Base-by-base conservation (phyloP, 352 stramenopile genomes). In the Blastocystis sp. region DNA sequence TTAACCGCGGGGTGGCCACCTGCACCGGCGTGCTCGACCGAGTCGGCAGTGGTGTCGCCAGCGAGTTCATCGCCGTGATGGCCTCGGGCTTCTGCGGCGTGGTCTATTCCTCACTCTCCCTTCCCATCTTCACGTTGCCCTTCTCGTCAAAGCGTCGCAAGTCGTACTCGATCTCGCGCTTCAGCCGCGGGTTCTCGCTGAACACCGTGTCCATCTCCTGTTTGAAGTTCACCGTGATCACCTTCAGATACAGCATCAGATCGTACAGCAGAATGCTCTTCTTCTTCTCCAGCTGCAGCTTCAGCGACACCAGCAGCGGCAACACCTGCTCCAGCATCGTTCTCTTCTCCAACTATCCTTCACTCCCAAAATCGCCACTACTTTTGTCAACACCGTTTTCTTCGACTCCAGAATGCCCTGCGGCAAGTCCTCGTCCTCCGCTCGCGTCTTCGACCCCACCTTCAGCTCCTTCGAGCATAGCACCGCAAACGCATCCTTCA, bases 201-300 rank as follows among this genome's bases (percentile, higher is more conserved):
- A 84, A 69, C 40, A 84, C 60, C 24, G 65, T 54, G 2, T 84
- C 74, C 74, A 84, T 84, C 24, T 88, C 78, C 17, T 24, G n/a
- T 62, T 88, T 88, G 34, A 79, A 88, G 54, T 79, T 88, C 1
- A 76, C 78, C 38, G 54, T 79, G 52, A 88, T 76, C 38, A 88
- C 68, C 54, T 88, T 88, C 9, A 88, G 24, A 78, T 88, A 88
- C 28, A 78, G 24, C 78, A 88, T 88, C 61, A 88, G 34, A 66
- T 88, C 78, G 21, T 52, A 21, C 34, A 88, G 62, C 38, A 88
- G 61, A 40, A 79, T 45, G 40, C 40, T 65, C 4, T 54, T 48
- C 45, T 88, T 76, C 43, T 76, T 42, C 38, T 88, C 78, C 24
- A 88, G 24, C 43, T 88, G 64, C 0, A 79, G 14, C n/a, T 88